Evolutionary conservation across 192 early-diverging fungal species (phyloP), one percentile per base, ranked within the genome.

Genomic region (Podila horticola): DNA sequence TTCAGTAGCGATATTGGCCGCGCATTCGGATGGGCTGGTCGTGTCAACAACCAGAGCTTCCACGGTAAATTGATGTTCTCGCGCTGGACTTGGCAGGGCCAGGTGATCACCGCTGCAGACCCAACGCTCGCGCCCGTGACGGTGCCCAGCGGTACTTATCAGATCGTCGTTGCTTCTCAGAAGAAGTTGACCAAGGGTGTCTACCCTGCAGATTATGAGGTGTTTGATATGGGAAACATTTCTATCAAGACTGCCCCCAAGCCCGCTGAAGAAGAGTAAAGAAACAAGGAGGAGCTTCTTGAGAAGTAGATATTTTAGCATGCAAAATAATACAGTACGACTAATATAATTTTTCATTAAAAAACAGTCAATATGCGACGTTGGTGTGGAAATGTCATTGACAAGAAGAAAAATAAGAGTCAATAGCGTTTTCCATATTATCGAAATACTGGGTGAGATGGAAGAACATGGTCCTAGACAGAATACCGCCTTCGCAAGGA

Each of bases 81-180:
- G 33, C 51, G 50, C 31, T 67, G 66, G 66, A 67, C 60, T 51
- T 70, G 68, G 68, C 33, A 34, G 17, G 68, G 68, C 30, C 26
- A 62, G 31, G 68, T 70, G n/a, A 48, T 70, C 28, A 24, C 68
- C 19, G 26, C 22, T 11, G 38, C 41, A 36, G 45, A 61, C n/a
- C 58, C 41, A 17, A 62, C 28, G 29, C 26, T 52, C 38, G 30
- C 22, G 58, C 68, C 59, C 11, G 30, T 48, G 48, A 36, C 36
- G 7, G 17, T 70, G 59, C 50, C 67, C 26, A 38, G 31, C 15
- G 67, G 57, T 28, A 68, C 52, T 17, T 68, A 68, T 38, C 67
- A 24, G 10, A 59, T 68, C 52, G 67, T 58, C 19, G 67, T 68
- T 57, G 67, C 67, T 38, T 68, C 67, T 28, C 67, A 68, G 67